These are phyloP conservation scores for Acmispon strigosus DNA, from an alignment of 306 rosid genomes.

Conservation along the genomic window DNA sequence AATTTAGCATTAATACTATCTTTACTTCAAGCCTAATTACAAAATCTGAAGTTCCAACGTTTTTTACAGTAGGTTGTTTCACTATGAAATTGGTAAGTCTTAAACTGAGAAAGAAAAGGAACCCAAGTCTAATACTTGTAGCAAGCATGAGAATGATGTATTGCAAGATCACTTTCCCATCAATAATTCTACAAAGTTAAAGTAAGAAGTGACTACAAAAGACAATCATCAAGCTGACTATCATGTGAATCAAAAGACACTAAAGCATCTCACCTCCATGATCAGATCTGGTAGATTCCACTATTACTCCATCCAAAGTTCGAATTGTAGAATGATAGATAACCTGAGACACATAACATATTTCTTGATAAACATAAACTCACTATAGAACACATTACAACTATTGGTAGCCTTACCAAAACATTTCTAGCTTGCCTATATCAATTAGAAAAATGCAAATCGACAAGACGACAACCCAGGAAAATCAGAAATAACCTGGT, in stretches of 20 bases:
- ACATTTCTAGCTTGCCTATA: neutral
- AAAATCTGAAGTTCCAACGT: neutral
- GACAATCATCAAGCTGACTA: neutral
- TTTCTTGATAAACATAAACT: slow-evolving; percentile 8
- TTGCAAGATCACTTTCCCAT: neutral
- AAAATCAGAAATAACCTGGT: slow-evolving; percentile 55
- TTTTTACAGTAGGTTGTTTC: neutral
- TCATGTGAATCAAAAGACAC: neutral
- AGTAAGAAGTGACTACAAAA: neutral
- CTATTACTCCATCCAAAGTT: slow-evolving; percentile 85
- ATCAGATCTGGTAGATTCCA: slow-evolving; percentile 69
- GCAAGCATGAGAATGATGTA: neutral
- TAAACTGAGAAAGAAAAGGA: neutral
- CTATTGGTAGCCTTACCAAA: neutral
- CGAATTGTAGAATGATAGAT: slow-evolving; percentile 74
- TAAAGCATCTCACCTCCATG: slow-evolving; percentile 59
- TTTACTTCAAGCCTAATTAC: neutral
- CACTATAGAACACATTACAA: neutral
- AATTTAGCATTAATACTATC: neutral
- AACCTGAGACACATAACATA: slow-evolving; percentile 39
- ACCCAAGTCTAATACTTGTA: neutral
- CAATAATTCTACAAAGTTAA: neutral
- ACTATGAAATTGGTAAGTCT: neutral
- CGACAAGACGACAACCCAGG: neutral
- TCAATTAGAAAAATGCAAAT: neutral